phyloP scores from a whole-genome alignment of 441 rosid species.

The Jatropha podagrica region DNA sequence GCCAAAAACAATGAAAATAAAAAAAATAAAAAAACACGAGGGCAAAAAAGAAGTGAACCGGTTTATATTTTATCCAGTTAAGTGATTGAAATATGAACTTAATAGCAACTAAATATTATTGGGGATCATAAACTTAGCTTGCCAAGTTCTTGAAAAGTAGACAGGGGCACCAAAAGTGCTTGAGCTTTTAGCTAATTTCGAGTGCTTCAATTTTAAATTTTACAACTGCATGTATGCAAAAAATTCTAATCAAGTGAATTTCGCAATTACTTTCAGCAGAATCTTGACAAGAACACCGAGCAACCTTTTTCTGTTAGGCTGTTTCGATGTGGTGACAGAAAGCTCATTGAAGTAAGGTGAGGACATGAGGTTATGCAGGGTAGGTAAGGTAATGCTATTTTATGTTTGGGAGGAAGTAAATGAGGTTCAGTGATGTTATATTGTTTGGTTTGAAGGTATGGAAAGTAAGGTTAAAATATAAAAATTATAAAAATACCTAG shows the following conservation, averaged over 20 bases:
- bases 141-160: not conserved
- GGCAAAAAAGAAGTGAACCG: too few species aligned
- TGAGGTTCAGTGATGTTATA: too few species aligned
- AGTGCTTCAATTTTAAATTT: not conserved
- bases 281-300: not conserved
- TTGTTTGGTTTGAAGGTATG: too few species aligned
- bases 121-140: not conserved
- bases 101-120: not conserved
- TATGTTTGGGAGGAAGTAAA: too few species aligned
- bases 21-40: not conserved
- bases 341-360: too few species aligned
- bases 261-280: not conserved
- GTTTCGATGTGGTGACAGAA: too few species aligned
- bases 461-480: too few species aligned
- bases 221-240: not conserved
- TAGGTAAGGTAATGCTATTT: too few species aligned
- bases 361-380: too few species aligned
- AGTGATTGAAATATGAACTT: not conserved
- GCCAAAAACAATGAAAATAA: not conserved
- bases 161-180: not conserved
- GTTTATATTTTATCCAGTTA: too few species aligned
- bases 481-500: too few species aligned
- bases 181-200: not conserved
- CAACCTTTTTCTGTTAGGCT: not conserved
- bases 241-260: not conserved